Conservation (phyloP, 1,284 basidiomycete species). For the Trichosporon sp. region DNA sequence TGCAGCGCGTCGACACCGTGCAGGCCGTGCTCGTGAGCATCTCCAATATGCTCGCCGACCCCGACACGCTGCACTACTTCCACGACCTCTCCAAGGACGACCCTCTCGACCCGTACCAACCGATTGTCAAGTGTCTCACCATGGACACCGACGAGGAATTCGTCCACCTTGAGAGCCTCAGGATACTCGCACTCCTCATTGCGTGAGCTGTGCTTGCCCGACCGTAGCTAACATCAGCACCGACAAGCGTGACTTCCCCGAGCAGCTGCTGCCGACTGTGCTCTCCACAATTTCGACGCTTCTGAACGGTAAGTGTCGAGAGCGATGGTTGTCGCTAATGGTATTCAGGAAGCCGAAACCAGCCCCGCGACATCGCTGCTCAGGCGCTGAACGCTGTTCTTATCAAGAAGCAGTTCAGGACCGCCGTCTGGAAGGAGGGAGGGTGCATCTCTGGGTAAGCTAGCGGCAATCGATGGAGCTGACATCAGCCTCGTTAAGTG, state of each 20-base stretch:
- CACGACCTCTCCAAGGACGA: conserved; percentile 45
- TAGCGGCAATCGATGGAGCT: conserved; percentile 22
- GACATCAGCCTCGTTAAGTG: conserved; percentile 70
- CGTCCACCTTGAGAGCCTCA: conserved; percentile 82
- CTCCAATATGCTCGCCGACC: conserved; percentile 74
- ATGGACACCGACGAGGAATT: conserved; percentile 79
- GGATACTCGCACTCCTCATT: conserved; percentile 84
- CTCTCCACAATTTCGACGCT: conserved; percentile 67
- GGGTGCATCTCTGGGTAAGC: conserved; percentile 55
- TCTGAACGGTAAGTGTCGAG: conserved; percentile 63
- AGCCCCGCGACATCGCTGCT: conserved; percentile 82
- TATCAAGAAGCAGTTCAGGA: conserved; percentile 74
- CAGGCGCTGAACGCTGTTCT: conserved; percentile 87
- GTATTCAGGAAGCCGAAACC: conserved; percentile 38
- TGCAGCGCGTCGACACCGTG: conserved; percentile 89
- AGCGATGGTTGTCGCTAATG: neutral
- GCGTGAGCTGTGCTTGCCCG: conserved; percentile 58
- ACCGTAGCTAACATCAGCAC: conserved; percentile 39
- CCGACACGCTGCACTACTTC: conserved; percentile 65
- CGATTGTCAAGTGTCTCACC: conserved; percentile 80
- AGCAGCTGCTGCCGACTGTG: conserved; percentile 67
- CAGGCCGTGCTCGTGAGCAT: conserved; percentile 90
- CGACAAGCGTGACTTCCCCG: conserved; percentile 58
- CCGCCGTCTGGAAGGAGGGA: conserved; percentile 58
- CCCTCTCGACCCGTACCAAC: conserved; percentile 79